Evolutionary conservation across 2,329 filamentous ascomycete genomes (phyloP), one percentile per base, ranked within the genome.

Genomic region (Aspergillus oerlinghausenensis): DNA sequence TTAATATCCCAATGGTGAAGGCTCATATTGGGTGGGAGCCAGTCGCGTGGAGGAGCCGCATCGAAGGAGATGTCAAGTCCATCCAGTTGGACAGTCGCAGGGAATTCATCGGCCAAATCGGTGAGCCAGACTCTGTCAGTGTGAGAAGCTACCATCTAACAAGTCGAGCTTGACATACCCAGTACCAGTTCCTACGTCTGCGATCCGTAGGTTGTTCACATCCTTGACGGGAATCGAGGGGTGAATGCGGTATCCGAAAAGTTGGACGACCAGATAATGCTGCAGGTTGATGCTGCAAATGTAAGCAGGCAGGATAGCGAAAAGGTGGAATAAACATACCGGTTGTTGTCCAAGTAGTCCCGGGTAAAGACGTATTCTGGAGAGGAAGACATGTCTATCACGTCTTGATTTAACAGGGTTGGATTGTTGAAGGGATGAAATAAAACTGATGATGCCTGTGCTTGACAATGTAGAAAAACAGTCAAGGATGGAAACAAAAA

Each of bases 51-150:
- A 6, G 54, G 54, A 11, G 28, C 10, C 5, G 50, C 50, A 26
- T 51, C 54, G 8, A 55, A 43, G 8, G 54, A 55, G 49, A 52
- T 17, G 7, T 55, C 54, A 14, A 55, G 17, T 6, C 42, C 43
- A 19, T 52, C 54, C 19, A 52, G 32, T 10, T n/a, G 49, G 19
- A 52, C 50, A 9, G 43, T 48, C 11, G 38, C n/a, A 8, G 54
- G 50, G 10, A 52, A 29, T 14, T 49, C 28, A 14, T 19, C 29
- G 5, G 42, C 40, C 23, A 55, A 32, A 25, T 52, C 54, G 1
- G 42, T 55, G 11, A 55, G 50, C 54, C 50, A 52, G 50, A 52
- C 49, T 17, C 49, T 55, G n/a, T 7, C 43, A 11, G 11, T 14
- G 23, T 47, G 32, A 29, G 4, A 35, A 21, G 8, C 28, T 14